Conservation (phyloP, 2,329 filamentous ascomycete genomes). For the Colletotrichum filicis region DNA sequence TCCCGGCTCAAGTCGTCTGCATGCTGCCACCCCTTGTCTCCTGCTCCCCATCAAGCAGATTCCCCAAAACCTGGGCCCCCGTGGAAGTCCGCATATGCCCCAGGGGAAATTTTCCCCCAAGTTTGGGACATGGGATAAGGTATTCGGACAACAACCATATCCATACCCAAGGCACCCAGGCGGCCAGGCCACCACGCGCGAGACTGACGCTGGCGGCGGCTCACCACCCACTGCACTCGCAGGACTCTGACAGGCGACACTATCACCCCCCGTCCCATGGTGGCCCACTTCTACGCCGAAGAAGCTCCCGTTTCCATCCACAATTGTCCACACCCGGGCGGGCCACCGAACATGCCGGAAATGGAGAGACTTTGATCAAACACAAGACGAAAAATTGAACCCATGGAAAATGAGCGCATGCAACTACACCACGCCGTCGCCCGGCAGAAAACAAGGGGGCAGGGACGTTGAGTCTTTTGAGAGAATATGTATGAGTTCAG, state of each 20-base stretch:
- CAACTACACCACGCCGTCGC: background rate
- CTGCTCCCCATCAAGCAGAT: background rate
- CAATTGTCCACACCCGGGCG: constrained; percentile 27
- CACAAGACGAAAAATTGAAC: background rate
- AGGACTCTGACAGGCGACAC: constrained; percentile 21
- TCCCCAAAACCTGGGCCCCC: constrained; percentile 8
- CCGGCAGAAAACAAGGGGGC: background rate
- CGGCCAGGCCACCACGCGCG: background rate
- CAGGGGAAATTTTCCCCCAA: background rate
- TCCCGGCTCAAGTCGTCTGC: background rate
- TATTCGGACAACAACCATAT: background rate
- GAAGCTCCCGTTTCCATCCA: constrained; percentile 30
- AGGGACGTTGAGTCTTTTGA: background rate
- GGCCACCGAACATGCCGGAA: constrained; percentile 34
- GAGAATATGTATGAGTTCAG: background rate
- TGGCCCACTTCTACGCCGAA: constrained; percentile 34
- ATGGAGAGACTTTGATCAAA: constrained; percentile 23
- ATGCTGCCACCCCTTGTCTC: background rate
- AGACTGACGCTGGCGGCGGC: constrained; percentile 6
- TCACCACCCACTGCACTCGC: background rate
- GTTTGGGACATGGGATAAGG: background rate
- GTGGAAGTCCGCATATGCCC: constrained; percentile 7
- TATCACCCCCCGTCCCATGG: constrained; percentile 21
- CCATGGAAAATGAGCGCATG: constrained; percentile 2
- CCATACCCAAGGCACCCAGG: background rate